These are phyloP conservation scores for Citrus maxima DNA, from an alignment of 345 rosid genomes.

Conservation along the genomic window DNA sequence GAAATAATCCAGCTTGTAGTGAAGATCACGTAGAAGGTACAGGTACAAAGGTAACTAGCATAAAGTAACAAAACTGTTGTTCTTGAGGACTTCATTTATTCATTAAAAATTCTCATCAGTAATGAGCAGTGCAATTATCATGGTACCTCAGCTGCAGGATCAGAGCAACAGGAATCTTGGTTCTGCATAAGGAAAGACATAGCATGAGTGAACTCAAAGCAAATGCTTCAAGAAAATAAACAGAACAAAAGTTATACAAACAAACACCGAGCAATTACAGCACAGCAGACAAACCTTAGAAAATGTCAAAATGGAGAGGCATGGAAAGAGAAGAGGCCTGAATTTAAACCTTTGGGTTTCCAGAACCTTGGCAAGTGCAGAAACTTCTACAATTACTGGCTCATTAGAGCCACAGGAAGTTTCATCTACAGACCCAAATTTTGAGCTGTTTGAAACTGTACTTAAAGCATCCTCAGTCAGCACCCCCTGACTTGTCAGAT, in stretches of 20 bases:
- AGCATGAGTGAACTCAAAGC: background rate
- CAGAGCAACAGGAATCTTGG: conserved; percentile 51
- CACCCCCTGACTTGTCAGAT: conserved; percentile 43
- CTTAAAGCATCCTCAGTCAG: conserved; percentile 36
- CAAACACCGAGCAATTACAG: background rate
- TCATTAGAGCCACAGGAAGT: conserved; percentile 32
- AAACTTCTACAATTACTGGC: conserved; percentile 45
- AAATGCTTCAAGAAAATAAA: background rate
- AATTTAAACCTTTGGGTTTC: conserved; percentile 71
- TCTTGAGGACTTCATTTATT: background rate
- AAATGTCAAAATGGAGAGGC: conserved; percentile 59
- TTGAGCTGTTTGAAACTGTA: conserved; percentile 26
- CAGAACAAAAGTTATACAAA: background rate
- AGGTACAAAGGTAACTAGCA: conserved; percentile 63
- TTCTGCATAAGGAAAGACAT: conserved; percentile 39
- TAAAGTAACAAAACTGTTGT: conserved; percentile 17
- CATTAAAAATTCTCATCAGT: background rate
- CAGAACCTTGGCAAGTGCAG: conserved; percentile 47
- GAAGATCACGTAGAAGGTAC: conserved; percentile 72
- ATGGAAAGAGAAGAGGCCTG: conserved; percentile 65
- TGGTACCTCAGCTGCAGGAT: conserved; percentile 69
- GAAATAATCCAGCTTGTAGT: conserved; percentile 61
- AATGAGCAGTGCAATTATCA: background rate
- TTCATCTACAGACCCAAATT: conserved; percentile 29
- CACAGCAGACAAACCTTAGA: conserved; percentile 47